Conservation (phyloP, 1,284 basidiomycete genomes). For the Anthracocystis walkeri region DNA sequence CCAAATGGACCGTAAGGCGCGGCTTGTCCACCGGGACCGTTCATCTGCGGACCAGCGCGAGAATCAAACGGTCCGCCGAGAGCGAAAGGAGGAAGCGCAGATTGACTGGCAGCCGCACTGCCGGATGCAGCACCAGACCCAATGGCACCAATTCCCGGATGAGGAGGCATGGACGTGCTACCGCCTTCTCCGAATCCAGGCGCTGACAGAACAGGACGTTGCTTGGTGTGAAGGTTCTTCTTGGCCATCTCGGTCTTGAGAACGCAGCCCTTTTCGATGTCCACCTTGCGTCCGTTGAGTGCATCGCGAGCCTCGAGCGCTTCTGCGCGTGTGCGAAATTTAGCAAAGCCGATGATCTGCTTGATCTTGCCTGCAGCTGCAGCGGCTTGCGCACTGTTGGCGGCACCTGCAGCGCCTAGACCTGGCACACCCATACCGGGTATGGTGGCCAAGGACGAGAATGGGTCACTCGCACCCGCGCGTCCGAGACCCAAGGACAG, state of each 20-base stretch:
- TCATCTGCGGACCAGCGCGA: conserved; percentile 36
- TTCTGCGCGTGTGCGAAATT: conserved; percentile 88
- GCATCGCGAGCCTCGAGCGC: conserved; percentile 88
- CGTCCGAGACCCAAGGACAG: conserved; percentile 52
- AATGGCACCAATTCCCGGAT: conserved; percentile 7
- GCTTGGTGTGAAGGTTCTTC: conserved; percentile 91
- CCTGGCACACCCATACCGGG: conserved; percentile 33
- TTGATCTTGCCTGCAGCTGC: conserved; percentile 70
- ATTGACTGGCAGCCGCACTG: conserved; percentile 11
- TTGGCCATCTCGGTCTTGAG: conserved; percentile 99
- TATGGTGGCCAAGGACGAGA: conserved; percentile 45
- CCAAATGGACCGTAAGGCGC: conserved; percentile 30
- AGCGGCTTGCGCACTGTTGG: conserved; percentile 22
- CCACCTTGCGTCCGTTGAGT: conserved; percentile 89
- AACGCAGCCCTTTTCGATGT: conserved; percentile 91
- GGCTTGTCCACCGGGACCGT: conserved; percentile 21
- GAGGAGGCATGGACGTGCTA: conserved; percentile 20
- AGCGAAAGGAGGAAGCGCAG: conserved; percentile 27
- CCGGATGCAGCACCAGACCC: conserved; percentile 11
- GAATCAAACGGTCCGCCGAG: conserved; percentile 39
- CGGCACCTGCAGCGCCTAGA: conserved; percentile 25
- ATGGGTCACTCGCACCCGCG: conserved; percentile 45
- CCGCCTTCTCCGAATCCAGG: conserved; percentile 37
- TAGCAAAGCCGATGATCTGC: conserved; percentile 98
- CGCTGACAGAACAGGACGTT: conserved; percentile 42